Evolutionary conservation across 1,284 basidiomycete species (phyloP).

Genomic region (Pseudozyma hubeiensis): DNA sequence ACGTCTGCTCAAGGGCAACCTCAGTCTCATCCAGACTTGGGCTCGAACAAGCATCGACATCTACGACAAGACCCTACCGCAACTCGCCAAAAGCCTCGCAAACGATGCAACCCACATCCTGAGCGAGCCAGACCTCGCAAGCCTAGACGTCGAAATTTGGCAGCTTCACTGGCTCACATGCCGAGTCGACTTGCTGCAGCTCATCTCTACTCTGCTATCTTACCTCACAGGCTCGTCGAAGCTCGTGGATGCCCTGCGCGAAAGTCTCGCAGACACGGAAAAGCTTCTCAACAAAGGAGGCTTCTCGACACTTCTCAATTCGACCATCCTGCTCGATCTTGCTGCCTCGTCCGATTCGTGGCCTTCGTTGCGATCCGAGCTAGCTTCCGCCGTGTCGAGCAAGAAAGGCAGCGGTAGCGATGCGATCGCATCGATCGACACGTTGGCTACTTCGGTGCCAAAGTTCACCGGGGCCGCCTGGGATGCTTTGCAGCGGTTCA

Average conservation of each 20-base stretch:
- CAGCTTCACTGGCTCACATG: slow-evolving; percentile 40
- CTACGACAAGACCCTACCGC: slow-evolving; percentile 27
- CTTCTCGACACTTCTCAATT: slow-evolving; percentile 25
- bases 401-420: slow-evolving; percentile 14
- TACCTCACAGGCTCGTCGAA: slow-evolving; percentile 16
- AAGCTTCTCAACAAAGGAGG: slow-evolving; percentile 23
- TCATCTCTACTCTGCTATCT: slow-evolving; percentile 14
- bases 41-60: slow-evolving; percentile 17
- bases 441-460: slow-evolving; percentile 19
- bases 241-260: slow-evolving; percentile 8
- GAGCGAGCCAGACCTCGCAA: slow-evolving; percentile 4
- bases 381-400: slow-evolving; percentile 8
- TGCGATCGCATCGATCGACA: slow-evolving; percentile 29
- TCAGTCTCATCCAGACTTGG: slow-evolving; percentile 6
- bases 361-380: slow-evolving; percentile 22
- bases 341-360: slow-evolving; percentile 34
- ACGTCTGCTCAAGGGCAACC: slow-evolving; percentile 18
- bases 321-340: slow-evolving; percentile 33
- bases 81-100: slow-evolving; percentile 1
- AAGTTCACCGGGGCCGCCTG: slow-evolving; percentile 43
- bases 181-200: slow-evolving; percentile 34
- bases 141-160: slow-evolving; percentile 18
- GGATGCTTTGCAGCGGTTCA: slow-evolving; percentile 28
- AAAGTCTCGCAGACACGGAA: slow-evolving; percentile 13
- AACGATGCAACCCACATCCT: not conserved